These are phyloP conservation scores for Suillus weaverae DNA, from an alignment of 768 basidiomycete species.

Conservation along the genomic window DNA sequence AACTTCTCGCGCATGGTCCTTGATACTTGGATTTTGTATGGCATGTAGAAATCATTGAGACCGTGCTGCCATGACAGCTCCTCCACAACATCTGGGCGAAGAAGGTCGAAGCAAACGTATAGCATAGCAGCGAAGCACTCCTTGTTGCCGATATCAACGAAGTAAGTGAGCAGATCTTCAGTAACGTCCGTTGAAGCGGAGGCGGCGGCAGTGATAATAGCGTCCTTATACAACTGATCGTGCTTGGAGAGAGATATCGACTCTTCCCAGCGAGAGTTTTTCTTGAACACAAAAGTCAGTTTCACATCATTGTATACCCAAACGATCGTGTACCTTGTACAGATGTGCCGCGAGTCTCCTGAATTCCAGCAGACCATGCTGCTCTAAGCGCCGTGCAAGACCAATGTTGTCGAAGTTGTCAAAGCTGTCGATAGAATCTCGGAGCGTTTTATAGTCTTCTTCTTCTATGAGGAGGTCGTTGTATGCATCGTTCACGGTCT, in stretches of 20 bases:
- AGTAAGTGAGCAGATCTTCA: constrained; percentile 93
- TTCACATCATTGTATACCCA: not conserved
- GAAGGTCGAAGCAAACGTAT: constrained; percentile 93
- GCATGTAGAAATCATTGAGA: constrained; percentile 97
- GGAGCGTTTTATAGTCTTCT: constrained; percentile 96
- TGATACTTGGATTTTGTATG: constrained; percentile 88
- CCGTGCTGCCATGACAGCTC: constrained; percentile 97
- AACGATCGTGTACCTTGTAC: constrained; percentile 68
- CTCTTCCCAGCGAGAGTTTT: constrained; percentile 95
- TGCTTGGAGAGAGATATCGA: constrained; percentile 94
- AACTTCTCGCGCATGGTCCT: constrained; percentile 81
- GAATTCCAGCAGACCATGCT: constrained; percentile 93
- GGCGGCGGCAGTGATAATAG: constrained; percentile 88
- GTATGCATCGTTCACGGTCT: constrained; percentile 97
- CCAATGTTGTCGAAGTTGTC: constrained; percentile 95
- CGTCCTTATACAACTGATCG: constrained; percentile 96
- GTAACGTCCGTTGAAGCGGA: constrained; percentile 86
- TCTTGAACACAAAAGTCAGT: constrained; percentile 45
- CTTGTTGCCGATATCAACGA: constrained; percentile 98
- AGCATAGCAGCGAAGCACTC: constrained; percentile 93
- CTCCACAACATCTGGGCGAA: constrained; percentile 89
- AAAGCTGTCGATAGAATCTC: constrained; percentile 97
- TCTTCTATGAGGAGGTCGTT: constrained; percentile 98
- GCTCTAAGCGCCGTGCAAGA: constrained; percentile 83
- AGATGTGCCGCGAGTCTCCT: constrained; percentile 91